Base-by-base conservation (phyloP, 2,329 filamentous ascomycete genomes). In the Nectriaceae sp. region DNA sequence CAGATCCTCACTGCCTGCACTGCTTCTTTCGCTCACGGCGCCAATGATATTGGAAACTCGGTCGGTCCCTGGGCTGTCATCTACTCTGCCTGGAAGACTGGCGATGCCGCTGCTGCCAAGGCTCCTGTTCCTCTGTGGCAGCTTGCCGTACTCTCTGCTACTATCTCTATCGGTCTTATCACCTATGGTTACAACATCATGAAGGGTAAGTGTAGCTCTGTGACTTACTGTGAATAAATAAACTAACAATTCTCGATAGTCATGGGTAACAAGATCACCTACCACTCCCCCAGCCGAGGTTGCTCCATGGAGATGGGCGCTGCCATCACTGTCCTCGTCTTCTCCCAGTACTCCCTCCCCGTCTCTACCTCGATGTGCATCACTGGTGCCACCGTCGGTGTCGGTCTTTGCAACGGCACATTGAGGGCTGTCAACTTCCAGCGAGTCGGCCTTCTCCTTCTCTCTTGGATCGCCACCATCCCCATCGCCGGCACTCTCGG, bases 171-270 rank as follows among this genome's bases (percentile, higher is more conserved):
- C 36, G 88, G 87, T 57, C 76, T 90, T 48, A 75, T 85, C 63
- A 90, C 87, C 13, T 90, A 90, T 61, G 88, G 87, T 10, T 90
- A 90, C 75, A 90, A 90, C 75, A 90, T 90, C 72, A 90, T 90
- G 87, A 89, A 88, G 74, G 83, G 80, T 83, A 70, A 68, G 77
- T 55, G 11, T 10, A 31, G 26, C 26, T 31, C 15, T 15, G 10
- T 15, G 15, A 31, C 26, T 31, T 31, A 31, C 15, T 10, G 26
- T 10, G 26, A 31, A 15, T 15, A 15, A 8, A 31, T 0, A 0
- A 13, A n/a, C 60, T 63, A 50, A 63, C 49, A 40, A 16, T 4
- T 2, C n/a, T 41, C 6, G 22, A 54, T 56, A 84, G 84, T 88
- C 69, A 90, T 90, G 87, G 88, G 88, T 44, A 91, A 90, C 77